A percentile compares a stretch with the other conserved stretches of the same genome.
These are phyloP conservation scores for Prototheca wickerhamii DNA, from an alignment of 163 green algal genomes.

Conservation along the genomic window DNA sequence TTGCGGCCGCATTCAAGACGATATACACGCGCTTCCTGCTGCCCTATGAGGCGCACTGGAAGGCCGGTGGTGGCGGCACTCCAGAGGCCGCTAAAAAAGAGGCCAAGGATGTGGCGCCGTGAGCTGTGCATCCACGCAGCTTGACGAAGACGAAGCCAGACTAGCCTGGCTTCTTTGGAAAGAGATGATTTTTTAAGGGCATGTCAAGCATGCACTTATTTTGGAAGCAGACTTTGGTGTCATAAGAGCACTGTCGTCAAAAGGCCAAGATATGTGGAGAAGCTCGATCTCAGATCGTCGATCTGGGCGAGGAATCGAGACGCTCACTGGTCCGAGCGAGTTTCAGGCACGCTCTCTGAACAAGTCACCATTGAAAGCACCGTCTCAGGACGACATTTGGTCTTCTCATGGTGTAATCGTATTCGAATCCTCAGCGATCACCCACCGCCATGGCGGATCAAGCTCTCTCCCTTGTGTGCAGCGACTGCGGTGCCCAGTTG, in stretches of 20 bases:
- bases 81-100: not conserved
- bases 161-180: too few species aligned
- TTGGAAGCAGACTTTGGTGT: not conserved
- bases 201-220: not conserved
- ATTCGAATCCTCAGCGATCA: not conserved
- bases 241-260: not conserved
- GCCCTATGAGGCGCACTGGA: conserved; percentile 1
- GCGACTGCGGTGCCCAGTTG: conserved; percentile 32
- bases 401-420: not conserved
- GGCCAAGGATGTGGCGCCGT: not conserved
- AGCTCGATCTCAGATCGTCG: not conserved
- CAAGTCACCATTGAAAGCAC: too few species aligned
- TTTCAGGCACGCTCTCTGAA: not conserved
- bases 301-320: not conserved
- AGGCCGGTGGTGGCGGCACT: not conserved
- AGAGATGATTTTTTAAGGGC: too few species aligned
- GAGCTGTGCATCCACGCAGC: not conserved
- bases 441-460: conserved; percentile 5
- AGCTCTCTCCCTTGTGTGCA: conserved; percentile 33
- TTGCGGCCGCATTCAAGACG: not conserved
- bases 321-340: not conserved
- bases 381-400: not conserved
- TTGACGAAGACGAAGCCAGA: too few species aligned
- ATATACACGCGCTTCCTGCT: conserved; percentile 6
- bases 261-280: too few species aligned